Conservation (phyloP, 768 basidiomycete species). For the Mycena albidolilacea region DNA sequence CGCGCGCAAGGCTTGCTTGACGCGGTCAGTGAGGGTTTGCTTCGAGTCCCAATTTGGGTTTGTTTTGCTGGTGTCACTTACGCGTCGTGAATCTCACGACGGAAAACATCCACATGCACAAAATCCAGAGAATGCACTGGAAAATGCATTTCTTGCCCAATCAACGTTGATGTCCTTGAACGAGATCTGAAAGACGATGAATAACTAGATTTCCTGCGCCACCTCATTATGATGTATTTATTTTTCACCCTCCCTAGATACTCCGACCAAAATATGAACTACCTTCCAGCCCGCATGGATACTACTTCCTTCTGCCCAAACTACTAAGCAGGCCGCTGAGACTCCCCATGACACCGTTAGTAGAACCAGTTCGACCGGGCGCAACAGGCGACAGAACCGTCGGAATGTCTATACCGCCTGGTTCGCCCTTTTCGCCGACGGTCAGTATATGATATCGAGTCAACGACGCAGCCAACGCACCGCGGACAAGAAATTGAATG, state of each 20-base stretch:
- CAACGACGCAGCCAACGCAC: conserved; percentile 44
- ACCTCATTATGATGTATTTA: too few species aligned
- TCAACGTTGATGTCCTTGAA: too few species aligned
- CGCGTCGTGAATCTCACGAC: too few species aligned
- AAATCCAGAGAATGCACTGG: too few species aligned
- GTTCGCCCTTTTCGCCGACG: conserved; percentile 47
- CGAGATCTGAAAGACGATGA: too few species aligned
- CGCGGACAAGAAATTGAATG: conserved; percentile 61
- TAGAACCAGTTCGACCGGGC: conserved; percentile 37
- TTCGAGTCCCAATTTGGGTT: too few species aligned
- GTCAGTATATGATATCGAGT: conserved; percentile 16
- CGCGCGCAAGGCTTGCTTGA: neutral
- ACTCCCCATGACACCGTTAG: conserved; percentile 47
- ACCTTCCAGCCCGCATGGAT: neutral
- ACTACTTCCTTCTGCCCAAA: conserved; percentile 20
- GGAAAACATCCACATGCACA: too few species aligned
- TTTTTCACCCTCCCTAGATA: too few species aligned
- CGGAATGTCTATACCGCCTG: conserved; percentile 71
- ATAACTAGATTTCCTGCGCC: too few species aligned
- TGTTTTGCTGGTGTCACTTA: too few species aligned
- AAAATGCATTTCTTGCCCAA: too few species aligned
- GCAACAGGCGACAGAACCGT: conserved; percentile 73
- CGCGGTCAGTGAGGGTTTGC: too few species aligned
- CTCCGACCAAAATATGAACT: neutral
- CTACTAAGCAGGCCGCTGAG: conserved; percentile 44